Evolutionary conservation across 345 rosid genomes (phyloP).

Genomic region (Hirschfeldia incana): DNA sequence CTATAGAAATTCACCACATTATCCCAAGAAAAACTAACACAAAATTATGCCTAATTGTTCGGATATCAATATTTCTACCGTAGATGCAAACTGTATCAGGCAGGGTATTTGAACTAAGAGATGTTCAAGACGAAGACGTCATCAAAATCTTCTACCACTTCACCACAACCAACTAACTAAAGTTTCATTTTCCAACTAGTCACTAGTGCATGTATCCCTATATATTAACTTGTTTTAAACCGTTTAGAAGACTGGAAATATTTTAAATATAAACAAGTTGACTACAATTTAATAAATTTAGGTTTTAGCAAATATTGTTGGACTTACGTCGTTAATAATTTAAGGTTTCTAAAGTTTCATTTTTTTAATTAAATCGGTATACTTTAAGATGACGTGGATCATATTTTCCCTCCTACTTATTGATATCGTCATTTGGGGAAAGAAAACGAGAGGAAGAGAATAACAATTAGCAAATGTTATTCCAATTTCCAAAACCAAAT

Average conservation of each 20-base stretch:
- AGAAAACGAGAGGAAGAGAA: background rate
- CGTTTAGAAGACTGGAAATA: background rate
- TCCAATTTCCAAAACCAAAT: background rate
- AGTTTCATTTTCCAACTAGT: background rate
- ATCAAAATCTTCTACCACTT: background rate
- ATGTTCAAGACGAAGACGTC: background rate
- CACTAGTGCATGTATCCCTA: background rate
- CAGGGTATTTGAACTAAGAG: too few species aligned
- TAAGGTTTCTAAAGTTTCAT: background rate
- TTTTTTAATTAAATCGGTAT: background rate
- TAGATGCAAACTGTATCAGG: background rate
- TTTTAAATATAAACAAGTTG: background rate
- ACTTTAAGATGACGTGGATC: constrained; percentile 21
- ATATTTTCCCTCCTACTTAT: constrained; percentile 25
- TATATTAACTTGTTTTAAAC: background rate
- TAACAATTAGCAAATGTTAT: constrained; percentile 1
- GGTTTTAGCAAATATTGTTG: background rate
- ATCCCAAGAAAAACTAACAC: too few species aligned
- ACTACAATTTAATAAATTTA: background rate
- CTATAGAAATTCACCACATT: too few species aligned
- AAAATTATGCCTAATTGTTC: too few species aligned
- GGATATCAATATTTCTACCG: too few species aligned
- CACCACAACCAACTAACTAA: background rate
- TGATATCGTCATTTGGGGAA: constrained; percentile 8
- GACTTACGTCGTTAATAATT: constrained; percentile 5